Evolutionary conservation across 2,329 filamentous ascomycete genomes (phyloP).

Genomic region (Diaporthe vexans): DNA sequence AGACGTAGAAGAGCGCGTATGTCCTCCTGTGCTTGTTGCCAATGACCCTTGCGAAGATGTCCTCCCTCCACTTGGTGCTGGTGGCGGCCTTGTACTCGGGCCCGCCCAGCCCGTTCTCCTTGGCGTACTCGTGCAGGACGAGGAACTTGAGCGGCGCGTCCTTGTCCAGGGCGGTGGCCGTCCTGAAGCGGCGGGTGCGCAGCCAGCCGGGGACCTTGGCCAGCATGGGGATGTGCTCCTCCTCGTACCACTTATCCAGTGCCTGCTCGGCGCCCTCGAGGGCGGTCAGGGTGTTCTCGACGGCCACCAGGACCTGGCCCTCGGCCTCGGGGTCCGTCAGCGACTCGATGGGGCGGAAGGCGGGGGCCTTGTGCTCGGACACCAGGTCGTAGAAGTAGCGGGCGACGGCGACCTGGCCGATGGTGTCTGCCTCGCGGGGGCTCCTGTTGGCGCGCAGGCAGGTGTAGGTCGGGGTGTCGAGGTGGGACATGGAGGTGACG

Average conservation of each 20-base stretch:
- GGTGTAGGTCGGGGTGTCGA: constrained; percentile 80
- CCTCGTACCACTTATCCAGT: constrained; percentile 78
- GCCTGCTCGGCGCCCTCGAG: constrained; percentile 62
- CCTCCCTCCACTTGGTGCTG: constrained; percentile 71
- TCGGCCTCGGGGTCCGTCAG: constrained; percentile 70
- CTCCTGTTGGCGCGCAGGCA: constrained; percentile 71
- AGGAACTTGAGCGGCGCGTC: constrained; percentile 70
- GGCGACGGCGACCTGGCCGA: constrained; percentile 73
- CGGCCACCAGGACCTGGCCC: constrained; percentile 73
- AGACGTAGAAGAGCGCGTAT: constrained; percentile 84
- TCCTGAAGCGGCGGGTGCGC: constrained; percentile 78
- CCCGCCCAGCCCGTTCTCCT: constrained; percentile 75
- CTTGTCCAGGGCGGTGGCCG: constrained; percentile 71
- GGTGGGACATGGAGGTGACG: constrained; percentile 78
- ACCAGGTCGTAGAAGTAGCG: constrained; percentile 80
- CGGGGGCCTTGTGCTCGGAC: constrained; percentile 65
- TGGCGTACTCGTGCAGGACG: constrained; percentile 79
- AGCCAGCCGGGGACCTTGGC: constrained; percentile 84
- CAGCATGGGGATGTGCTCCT: constrained; percentile 81
- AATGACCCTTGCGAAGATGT: constrained; percentile 72
- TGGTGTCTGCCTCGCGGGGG: constrained; percentile 66
- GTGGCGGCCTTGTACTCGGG: constrained; percentile 74
- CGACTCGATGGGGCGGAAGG: constrained; percentile 72
- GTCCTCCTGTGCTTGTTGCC: constrained; percentile 68
- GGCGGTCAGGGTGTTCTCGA: constrained; percentile 69